A percentile compares a stretch with the other conserved stretches of the same genome.
phyloP scores from a whole-genome alignment of 768 basidiomycete genomes.

The Xerocomellus chrysenteron region DNA sequence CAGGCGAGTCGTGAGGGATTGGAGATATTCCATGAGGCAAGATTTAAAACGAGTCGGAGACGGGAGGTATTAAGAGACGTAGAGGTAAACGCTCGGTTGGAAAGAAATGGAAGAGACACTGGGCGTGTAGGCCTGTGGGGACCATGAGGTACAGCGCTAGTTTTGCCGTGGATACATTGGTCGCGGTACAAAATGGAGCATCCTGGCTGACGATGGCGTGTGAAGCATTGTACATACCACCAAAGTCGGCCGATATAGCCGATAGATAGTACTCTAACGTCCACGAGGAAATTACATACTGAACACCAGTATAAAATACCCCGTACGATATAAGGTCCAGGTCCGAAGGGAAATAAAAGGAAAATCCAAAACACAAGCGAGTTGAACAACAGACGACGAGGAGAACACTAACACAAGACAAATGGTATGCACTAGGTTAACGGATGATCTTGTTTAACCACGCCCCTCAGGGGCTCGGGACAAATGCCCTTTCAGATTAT shows the following conservation, averaged over 20 bases:
- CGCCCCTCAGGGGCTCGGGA: not conserved
- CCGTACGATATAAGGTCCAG: not conserved
- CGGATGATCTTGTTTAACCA: not conserved
- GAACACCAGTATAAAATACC: not conserved
- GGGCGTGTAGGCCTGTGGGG: not conserved
- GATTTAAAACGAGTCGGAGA: not conserved
- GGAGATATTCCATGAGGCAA: constrained; percentile 22
- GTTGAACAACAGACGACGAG: not conserved
- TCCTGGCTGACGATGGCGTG: constrained; percentile 2
- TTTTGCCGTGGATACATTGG: constrained; percentile 25
- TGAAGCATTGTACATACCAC: constrained; percentile 2
- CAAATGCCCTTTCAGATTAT: constrained; percentile 10
- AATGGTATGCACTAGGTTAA: not conserved
- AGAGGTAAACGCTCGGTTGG: not conserved
- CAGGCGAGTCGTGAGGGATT: constrained; percentile 14
- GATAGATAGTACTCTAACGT: not conserved
- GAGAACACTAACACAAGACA: not conserved
- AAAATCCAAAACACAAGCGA: not conserved
- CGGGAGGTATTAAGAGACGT: not conserved
- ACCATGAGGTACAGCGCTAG: constrained; percentile 23
- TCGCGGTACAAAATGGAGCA: not conserved
- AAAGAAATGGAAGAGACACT: not conserved
- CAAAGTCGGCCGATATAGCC: constrained; percentile 15
- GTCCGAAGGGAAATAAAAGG: not conserved
- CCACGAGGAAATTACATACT: not conserved